Base-by-base conservation (phyloP, 768 basidiomycete species). In the Phaeotremella skinneri region DNA sequence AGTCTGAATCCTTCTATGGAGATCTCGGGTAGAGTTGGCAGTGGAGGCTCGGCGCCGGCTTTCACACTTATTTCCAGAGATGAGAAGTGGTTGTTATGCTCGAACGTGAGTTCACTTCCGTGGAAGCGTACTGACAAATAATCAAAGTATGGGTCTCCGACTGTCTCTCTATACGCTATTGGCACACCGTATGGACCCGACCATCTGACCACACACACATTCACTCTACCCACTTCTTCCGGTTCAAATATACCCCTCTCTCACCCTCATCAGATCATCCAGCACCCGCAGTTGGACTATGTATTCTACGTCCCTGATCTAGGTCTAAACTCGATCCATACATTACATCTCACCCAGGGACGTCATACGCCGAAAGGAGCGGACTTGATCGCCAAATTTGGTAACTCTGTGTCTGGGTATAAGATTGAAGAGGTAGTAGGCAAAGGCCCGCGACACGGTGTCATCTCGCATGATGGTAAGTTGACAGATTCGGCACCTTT, bases 261-360 rank as follows among this genome's bases (percentile, higher is more conserved):
- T 7, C 51, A 52, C 25, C 51, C 27, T 11, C 51, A 52, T 34
- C 51, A 52, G 17, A 52, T 52, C 51, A 23, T 32, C 32, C 51
- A 52, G 32, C 51, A 52, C 25, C 51, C 51, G n/a, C 27, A 6
- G 20, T 13, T 31, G 17, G 20, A 27, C n/a, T 21, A 31, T 14
- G 32, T 37, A 6, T 52, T 52, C 23, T 52, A 52, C 21, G 32
- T 52, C 21, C 51, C 51, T 6, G 51, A 52, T 37, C 32, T 52
- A 32, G 51, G 51, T 32, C 32, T 32, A 7, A 52, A 52, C 23
- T n/a, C 32, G 4, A 37, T 52, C 4, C 32, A 52, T 32, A 37
- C 32, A 27, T 20, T 52, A 32, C 27, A 37, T 31, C 51, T 32
- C 17, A 32, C 51, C 4, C 6, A 14, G 25, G 51, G 51, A 11